Evolutionary conservation across 805 yeast species (phyloP).

Genomic region (Hanseniaspora nectarophila): DNA sequence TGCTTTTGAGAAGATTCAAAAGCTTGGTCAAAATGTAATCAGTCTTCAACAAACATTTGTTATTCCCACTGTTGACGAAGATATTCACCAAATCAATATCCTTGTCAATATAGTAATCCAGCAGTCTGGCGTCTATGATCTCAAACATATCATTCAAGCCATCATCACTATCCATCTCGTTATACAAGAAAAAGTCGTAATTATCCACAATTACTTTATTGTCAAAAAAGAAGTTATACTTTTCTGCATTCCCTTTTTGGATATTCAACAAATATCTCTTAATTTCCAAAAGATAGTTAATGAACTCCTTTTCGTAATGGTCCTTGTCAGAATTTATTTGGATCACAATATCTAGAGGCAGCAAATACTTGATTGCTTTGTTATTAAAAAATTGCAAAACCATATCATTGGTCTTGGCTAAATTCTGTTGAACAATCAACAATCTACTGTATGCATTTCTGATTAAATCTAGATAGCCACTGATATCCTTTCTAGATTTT

Average conservation of each 20-base stretch:
- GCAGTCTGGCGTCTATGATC: constrained; percentile 47
- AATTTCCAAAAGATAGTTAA: constrained; percentile 38
- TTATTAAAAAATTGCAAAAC: constrained; percentile 6
- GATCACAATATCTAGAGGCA: constrained; percentile 6
- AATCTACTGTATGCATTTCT: constrained; percentile 6
- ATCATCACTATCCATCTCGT: constrained; percentile 23
- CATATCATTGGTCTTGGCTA: background rate
- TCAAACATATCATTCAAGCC: constrained; percentile 25
- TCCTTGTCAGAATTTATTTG: background rate
- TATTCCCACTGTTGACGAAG: constrained; percentile 28
- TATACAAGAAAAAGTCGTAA: constrained; percentile 24
- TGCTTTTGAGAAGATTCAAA: constrained; percentile 13
- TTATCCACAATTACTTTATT: constrained; percentile 19
- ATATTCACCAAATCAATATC: constrained; percentile 47
- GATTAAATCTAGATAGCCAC: constrained; percentile 7
- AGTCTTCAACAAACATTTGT: constrained; percentile 30
- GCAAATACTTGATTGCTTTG: constrained; percentile 5
- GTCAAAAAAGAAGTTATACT: constrained; percentile 20
- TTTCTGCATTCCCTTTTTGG: constrained; percentile 16
- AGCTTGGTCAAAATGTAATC: constrained; percentile 26
- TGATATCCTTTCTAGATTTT: background rate
- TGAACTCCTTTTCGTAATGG: constrained; percentile 24
- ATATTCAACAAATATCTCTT: constrained; percentile 34
- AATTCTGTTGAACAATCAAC: background rate
- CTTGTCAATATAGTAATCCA: constrained; percentile 37